phyloP scores from a whole-genome alignment of 441 rosid genomes.

The Melastoma candidum region DNA sequence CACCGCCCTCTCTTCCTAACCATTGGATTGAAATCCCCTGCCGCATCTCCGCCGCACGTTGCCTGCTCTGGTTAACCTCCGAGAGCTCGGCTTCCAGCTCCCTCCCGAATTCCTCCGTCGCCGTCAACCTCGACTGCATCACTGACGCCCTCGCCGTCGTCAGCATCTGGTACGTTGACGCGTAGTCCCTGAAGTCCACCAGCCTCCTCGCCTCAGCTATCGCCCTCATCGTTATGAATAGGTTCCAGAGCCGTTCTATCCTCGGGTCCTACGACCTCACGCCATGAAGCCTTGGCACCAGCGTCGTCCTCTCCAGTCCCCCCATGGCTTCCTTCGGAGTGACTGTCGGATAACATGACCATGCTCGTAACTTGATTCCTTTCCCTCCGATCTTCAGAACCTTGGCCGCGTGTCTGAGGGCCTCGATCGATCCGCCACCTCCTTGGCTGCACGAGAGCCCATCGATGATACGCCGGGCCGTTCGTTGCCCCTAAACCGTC shows the following conservation, averaged over 20 bases:
- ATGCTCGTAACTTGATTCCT: slow-evolving; percentile 51
- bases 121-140: slow-evolving; percentile 26
- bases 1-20: slow-evolving; percentile 12
- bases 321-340: slow-evolving; percentile 38
- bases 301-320: slow-evolving; percentile 19
- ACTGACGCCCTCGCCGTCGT: slow-evolving; percentile 45
- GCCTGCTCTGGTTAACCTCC: no score
- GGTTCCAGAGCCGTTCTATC: slow-evolving; percentile 34
- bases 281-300: slow-evolving; percentile 22
- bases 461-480: slow-evolving; percentile 38
- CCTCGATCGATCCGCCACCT: slow-evolving; percentile 24
- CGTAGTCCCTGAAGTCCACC: slow-evolving; percentile 1
- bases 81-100: no score
- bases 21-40: slow-evolving; percentile 4
- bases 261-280: slow-evolving; percentile 30
- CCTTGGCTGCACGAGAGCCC: slow-evolving; percentile 40
- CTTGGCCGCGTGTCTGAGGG: slow-evolving; percentile 43
- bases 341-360: slow-evolving; percentile 46
- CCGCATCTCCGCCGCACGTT: no score
- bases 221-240: slow-evolving; percentile 43
- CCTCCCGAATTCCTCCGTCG: no score
- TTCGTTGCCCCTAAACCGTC: slow-evolving; percentile 48
- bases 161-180: slow-evolving; percentile 43
- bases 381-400: slow-evolving; percentile 52
- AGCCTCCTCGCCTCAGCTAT: slow-evolving; percentile 12